Evolutionary conservation across 352 stramenopile species (phyloP), one percentile per base, ranked within the genome.

Genomic region (Plasmopara halstedii): DNA sequence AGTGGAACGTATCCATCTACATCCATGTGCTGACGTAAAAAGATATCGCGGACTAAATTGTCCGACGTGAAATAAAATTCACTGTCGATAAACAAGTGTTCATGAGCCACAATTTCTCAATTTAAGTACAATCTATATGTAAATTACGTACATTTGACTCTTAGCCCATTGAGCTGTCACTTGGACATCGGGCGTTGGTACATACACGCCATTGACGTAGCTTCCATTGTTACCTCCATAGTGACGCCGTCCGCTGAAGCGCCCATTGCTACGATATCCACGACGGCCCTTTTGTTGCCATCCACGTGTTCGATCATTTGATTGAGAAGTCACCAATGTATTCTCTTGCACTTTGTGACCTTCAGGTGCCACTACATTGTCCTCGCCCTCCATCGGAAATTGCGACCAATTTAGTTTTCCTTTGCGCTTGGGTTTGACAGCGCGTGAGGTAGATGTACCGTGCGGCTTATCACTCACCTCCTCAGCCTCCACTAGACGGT

Each of bases 21-120:
- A 50, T 93, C 84, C 76, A 94, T 91, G 67, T 89, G 73, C 51
- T 86, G 77, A 49, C 80, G 78, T 43, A 89, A 39, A 46, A 93
- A 90, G 40, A 87, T 89, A 51, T 93, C 81, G 17, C 74, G 76
- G 50, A 90, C 76, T 37, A 93, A 62, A 44, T 93, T 93, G 50
- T 84, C 76, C 18, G 76, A 73, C 23, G 75, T 82, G 32, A 93
- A 89, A 59, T 90, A 90, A 60, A 93, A 93, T 55, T 93, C 81
- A 68, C 78, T 92, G 34, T 18, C 1, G 15, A 35, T n/a, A 35
- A 29, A 29, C 25, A 29, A 29, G 7, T 11, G 11, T 29, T 6
- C 25, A 29, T 29, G 6, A 29, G 25, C 11, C 25, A 29, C 11
- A 29, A 11, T 29, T 4, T 11, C 11, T 29, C 25, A 4, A 29